These are phyloP conservation scores for Oidiodendron maius DNA, from an alignment of 495 filamentous ascomycete genomes.

Conservation along the genomic window DNA sequence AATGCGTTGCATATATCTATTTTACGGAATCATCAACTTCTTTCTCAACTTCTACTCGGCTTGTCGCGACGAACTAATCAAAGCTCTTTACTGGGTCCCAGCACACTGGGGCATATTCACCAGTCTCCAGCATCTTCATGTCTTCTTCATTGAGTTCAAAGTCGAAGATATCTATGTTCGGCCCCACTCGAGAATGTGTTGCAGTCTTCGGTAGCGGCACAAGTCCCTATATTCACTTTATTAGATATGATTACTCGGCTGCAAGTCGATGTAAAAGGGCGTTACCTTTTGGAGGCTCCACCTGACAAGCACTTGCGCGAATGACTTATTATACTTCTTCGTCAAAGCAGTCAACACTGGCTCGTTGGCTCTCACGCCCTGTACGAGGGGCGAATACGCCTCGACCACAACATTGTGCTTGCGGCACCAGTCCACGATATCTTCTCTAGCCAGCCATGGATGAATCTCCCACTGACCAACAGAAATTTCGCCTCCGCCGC, in stretches of 20 bases:
- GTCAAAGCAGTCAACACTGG: constrained; percentile 31
- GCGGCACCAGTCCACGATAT: constrained; percentile 69
- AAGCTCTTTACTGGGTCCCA: constrained; percentile 64
- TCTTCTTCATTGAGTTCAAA: constrained; percentile 67
- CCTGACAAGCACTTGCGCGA: constrained; percentile 69
- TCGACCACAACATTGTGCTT: constrained; percentile 61
- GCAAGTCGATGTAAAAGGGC: neutral
- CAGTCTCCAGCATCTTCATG: constrained; percentile 41
- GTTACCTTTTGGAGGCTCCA: constrained; percentile 77
- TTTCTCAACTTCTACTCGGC: too few species aligned
- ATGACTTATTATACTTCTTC: constrained; percentile 61
- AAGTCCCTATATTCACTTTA: constrained; percentile 21
- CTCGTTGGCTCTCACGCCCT: constrained; percentile 39
- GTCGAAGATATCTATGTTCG: constrained; percentile 71
- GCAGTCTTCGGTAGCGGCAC: constrained; percentile 77
- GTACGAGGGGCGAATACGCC: constrained; percentile 71
- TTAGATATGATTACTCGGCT: neutral
- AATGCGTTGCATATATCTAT: too few species aligned
- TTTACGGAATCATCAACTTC: too few species aligned
- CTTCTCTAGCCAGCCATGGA: constrained; percentile 68
- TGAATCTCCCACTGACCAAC: constrained; percentile 87
- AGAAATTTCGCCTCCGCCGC: constrained; percentile 63
- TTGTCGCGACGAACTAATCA: too few species aligned
- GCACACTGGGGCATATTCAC: constrained; percentile 54
- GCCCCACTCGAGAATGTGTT: constrained; percentile 54